Conservation (phyloP, 2,329 filamentous ascomycete species). For the Beauveria pseudobassiana region DNA sequence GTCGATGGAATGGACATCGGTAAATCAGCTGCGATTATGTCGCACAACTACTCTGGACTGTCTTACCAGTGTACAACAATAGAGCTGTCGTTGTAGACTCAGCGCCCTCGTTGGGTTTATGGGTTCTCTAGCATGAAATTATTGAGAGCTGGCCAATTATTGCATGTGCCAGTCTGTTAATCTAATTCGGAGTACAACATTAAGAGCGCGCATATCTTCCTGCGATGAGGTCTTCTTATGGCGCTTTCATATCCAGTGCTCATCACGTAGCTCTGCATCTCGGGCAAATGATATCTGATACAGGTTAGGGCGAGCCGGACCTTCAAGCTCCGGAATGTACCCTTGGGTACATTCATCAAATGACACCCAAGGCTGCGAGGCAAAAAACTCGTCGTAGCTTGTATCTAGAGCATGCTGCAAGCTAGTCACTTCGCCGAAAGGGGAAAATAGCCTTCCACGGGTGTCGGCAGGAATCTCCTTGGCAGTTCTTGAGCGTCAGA, state of each 20-base stretch:
- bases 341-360: constrained; percentile 47
- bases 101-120: no score
- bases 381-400: constrained; percentile 46
- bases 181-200: neutral
- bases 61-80: neutral
- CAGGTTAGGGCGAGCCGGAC: constrained; percentile 28
- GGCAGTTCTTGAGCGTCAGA: constrained; percentile 54
- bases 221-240: neutral
- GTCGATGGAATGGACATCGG: neutral
- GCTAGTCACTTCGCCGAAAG: constrained; percentile 40
- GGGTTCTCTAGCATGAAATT: neutral
- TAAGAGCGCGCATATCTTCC: neutral
- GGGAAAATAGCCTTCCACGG: constrained; percentile 52
- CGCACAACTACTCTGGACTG: neutral
- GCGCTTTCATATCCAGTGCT: constrained; percentile 4
- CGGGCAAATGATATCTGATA: neutral
- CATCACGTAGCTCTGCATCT: neutral
- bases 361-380: constrained; percentile 36
- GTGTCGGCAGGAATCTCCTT: constrained; percentile 40
- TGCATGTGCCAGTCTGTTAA: neutral
- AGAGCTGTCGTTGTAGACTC: no score
- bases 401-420: constrained; percentile 41
- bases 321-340: constrained; percentile 48
- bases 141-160: neutral
- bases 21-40: neutral